phyloP scores from a whole-genome alignment of 2,329 filamentous ascomycete genomes.

The Chaetomiaceae sp. region DNA sequence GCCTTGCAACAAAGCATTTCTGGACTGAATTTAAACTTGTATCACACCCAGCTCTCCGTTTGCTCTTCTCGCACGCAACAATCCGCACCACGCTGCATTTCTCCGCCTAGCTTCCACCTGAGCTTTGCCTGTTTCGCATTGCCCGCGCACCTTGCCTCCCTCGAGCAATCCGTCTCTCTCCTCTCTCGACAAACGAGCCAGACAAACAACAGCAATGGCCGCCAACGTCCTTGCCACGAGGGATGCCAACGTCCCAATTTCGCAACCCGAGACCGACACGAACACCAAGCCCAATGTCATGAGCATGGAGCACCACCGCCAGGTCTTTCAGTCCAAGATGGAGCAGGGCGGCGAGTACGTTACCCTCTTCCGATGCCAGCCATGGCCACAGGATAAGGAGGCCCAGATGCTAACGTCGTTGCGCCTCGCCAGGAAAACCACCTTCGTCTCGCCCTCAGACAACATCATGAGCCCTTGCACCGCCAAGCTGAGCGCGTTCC shows the following conservation, averaged over 20 bases:
- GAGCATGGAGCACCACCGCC: conserved; percentile 74
- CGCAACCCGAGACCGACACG: conserved; percentile 48
- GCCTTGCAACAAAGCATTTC: conserved; percentile 1
- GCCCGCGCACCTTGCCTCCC: neutral
- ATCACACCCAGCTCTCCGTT: neutral
- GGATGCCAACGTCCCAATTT: conserved; percentile 58
- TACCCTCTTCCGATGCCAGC: neutral
- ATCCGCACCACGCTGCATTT: neutral
- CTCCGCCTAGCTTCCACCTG: neutral
- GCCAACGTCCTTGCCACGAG: conserved; percentile 58
- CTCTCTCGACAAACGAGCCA: neutral
- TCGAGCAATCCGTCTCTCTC: neutral
- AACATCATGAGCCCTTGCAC: conserved; percentile 84
- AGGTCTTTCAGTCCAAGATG: conserved; percentile 69
- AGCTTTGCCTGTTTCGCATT: neutral
- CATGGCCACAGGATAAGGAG: neutral
- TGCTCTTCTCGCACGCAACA: neutral
- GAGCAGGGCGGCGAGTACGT: conserved; percentile 61
- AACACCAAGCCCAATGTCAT: conserved; percentile 53
- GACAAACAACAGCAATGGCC: conserved; percentile 39
- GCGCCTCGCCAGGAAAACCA: conserved; percentile 26
- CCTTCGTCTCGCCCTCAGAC: conserved; percentile 79
- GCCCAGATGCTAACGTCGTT: neutral
- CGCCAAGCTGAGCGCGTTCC: conserved; percentile 74
- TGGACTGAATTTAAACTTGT: conserved; percentile 3